Conservation (phyloP, 2,329 filamentous ascomycete genomes). For the Trichoderma guizhouense region DNA sequence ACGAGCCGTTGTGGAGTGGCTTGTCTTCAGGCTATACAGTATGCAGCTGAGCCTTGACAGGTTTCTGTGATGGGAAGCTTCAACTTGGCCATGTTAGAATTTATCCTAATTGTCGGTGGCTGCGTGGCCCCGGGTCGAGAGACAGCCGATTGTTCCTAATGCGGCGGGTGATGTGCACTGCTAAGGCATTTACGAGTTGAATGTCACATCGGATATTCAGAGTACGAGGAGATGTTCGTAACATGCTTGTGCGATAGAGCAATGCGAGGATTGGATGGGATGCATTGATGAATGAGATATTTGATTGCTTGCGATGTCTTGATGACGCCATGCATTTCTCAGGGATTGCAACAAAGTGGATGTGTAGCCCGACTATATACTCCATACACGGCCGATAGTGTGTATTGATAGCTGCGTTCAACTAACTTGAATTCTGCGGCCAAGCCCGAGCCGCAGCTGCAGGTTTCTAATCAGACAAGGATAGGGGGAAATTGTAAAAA, state of each 20-base stretch:
- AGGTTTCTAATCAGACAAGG: not conserved
- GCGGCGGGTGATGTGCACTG: not conserved
- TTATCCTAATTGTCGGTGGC: constrained; percentile 2
- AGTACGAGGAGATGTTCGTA: not conserved
- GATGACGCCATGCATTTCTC: not conserved
- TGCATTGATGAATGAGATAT: not conserved
- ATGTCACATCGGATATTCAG: not conserved
- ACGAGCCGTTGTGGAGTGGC: not conserved
- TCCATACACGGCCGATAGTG: not conserved
- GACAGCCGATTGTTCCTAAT: not conserved
- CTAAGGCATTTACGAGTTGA: not conserved
- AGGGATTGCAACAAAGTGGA: not conserved
- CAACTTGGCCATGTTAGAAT: not conserved
- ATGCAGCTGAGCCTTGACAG: not conserved
- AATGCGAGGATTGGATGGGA: not conserved
- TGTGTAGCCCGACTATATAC: not conserved
- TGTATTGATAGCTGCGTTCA: not conserved
- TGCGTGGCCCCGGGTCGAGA: not conserved
- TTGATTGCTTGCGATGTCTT: not conserved
- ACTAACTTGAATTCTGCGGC: not conserved
- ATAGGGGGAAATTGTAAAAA: not conserved
- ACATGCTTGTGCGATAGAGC: not conserved
- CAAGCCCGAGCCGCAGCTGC: not conserved
- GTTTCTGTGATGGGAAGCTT: not conserved
- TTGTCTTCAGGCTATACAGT: not conserved